Percentiles rank a stretch among this genome's conserved stretches.
Conservation (phyloP, 352 stramenopile genomes). For the Phytopythium sindhum region DNA sequence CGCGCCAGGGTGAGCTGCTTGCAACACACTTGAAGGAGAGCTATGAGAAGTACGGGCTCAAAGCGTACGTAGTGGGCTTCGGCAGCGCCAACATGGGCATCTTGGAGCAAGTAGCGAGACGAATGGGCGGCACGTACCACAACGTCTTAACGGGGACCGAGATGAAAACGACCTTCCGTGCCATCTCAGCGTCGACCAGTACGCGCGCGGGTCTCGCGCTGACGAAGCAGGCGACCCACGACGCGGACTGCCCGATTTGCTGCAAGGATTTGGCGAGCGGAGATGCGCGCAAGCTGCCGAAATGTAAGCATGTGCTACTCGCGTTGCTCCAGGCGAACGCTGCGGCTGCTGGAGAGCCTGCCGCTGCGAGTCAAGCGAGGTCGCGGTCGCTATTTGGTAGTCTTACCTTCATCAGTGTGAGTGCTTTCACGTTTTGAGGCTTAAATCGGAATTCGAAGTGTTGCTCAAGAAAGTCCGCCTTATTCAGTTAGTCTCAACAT, state of each 20-base stretch:
- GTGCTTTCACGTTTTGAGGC: no score
- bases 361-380: neutral
- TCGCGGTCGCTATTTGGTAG: no score
- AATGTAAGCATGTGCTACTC: neutral
- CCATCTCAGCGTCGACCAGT: constrained; percentile 69
- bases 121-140: constrained; percentile 59
- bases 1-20: constrained; percentile 38
- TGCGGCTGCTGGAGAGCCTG: neutral
- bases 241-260: neutral
- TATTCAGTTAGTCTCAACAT: no score
- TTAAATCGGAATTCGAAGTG: no score
- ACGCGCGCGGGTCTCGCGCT: constrained; percentile 22
- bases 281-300: neutral
- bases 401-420: no score
- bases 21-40: constrained; percentile 40
- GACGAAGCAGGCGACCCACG: neutral
- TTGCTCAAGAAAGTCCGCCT: no score
- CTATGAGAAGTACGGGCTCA: constrained; percentile 59
- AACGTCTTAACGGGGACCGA: constrained; percentile 61
- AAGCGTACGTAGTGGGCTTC: constrained; percentile 71
- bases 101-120: constrained; percentile 49
- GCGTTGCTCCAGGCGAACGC: neutral
- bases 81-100: constrained; percentile 56
- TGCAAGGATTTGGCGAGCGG: constrained; percentile 5
- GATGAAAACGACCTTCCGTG: constrained; percentile 69